These are phyloP conservation scores for Populus deltoides DNA, from an alignment of 345 rosid species.

Conservation along the genomic window DNA sequence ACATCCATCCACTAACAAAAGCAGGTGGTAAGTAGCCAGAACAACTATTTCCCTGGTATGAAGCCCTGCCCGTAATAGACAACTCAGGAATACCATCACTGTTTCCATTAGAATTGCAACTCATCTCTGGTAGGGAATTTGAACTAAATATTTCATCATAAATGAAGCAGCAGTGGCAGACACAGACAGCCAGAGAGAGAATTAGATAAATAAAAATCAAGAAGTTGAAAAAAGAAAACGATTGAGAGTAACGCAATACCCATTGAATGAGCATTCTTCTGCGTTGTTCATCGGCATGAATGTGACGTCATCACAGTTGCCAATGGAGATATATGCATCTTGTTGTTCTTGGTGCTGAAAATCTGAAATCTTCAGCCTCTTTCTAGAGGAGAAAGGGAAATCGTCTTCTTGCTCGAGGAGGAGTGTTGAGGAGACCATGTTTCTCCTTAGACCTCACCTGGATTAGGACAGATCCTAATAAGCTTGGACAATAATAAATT, in stretches of 20 bases:
- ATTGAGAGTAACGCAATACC: slow-evolving; percentile 30
- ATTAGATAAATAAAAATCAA: slow-evolving; percentile 6
- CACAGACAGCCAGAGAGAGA: slow-evolving; percentile 28
- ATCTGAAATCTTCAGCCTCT: slow-evolving; percentile 38
- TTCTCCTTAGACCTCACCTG: slow-evolving; percentile 4
- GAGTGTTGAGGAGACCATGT: slow-evolving; percentile 56
- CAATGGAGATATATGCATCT: slow-evolving; percentile 27
- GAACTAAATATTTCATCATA: slow-evolving; percentile 37
- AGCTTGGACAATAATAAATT: not conserved
- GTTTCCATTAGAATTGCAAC: slow-evolving; percentile 64
- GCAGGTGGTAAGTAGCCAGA: slow-evolving; percentile 32
- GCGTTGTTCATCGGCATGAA: slow-evolving; percentile 20
- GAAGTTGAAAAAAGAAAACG: not conserved
- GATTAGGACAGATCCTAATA: not conserved
- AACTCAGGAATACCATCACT: slow-evolving; percentile 44
- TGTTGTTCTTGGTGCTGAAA: slow-evolving; percentile 17
- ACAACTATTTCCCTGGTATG: slow-evolving; percentile 38
- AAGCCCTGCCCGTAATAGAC: slow-evolving; percentile 37
- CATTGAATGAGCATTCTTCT: slow-evolving; percentile 30
- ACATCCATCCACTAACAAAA: slow-evolving; percentile 86
- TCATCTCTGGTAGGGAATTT: slow-evolving; percentile 42
- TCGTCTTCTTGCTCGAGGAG: slow-evolving; percentile 13
- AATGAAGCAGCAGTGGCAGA: slow-evolving; percentile 27
- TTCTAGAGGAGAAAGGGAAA: slow-evolving; percentile 20
- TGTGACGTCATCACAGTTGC: slow-evolving; percentile 26